Conservation (phyloP, 768 basidiomycete genomes). For the Auricularia auricula-judae region DNA sequence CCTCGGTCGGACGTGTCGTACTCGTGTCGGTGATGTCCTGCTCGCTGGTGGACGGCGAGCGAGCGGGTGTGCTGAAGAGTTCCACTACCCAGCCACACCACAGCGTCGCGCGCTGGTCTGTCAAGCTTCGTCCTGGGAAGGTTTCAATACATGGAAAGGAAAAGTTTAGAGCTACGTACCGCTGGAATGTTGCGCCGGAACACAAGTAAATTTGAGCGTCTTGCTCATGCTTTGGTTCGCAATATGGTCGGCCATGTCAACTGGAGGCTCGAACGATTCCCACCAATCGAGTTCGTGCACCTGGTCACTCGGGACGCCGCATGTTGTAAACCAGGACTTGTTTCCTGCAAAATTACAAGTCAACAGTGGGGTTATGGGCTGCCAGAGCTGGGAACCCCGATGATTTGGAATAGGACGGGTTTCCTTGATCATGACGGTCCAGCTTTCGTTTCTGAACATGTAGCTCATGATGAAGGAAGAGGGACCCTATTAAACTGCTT, state of each 20-base stretch:
- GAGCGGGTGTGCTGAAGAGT: constrained; percentile 5
- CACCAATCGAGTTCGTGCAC: constrained; percentile 4
- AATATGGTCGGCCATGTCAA: not conserved
- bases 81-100: constrained; percentile 33
- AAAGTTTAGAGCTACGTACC: constrained; percentile 15
- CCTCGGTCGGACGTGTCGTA: not conserved
- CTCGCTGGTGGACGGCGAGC: constrained; percentile 8
- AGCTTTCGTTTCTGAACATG: no score
- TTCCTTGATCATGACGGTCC: no score
- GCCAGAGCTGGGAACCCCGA: not conserved
- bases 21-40: constrained; percentile 6
- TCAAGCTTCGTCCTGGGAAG: constrained; percentile 21
- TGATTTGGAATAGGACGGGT: not conserved
- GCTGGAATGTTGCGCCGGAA: constrained; percentile 32
- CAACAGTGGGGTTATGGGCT: not conserved
- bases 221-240: constrained; percentile 1
- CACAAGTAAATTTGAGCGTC: constrained; percentile 23
- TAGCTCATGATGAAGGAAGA: no score
- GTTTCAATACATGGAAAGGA: not conserved
- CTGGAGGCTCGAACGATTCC: not conserved
- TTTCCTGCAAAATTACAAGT: constrained; percentile 10
- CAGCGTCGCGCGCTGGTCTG: constrained; percentile 24
- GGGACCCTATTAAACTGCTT: no score
- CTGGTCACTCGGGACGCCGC: constrained; percentile 18
- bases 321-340: constrained; percentile 18